Evolutionary conservation across 805 yeast species (phyloP), one percentile per base, ranked within the genome.

Genomic region (Lipomyces oligophaga): DNA sequence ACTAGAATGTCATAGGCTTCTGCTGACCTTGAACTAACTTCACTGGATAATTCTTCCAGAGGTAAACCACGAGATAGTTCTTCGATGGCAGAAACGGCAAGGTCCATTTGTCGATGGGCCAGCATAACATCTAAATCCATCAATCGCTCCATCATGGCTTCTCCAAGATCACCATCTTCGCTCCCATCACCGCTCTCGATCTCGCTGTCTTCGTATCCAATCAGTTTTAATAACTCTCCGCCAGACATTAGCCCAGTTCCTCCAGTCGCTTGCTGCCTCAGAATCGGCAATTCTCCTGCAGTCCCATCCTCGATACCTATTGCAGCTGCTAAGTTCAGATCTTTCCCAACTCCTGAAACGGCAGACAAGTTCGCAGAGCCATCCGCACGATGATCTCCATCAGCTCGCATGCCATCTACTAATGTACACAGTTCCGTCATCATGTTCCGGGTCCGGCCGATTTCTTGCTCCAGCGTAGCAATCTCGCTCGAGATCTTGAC

Each of bases 101-200:
- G 67, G 42, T 69, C 62, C 60, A 71, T 77, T 45, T 72, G 71
- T 42, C 74, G 73, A 56, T 80, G 80, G n/a, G 83, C 79, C 21
- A 81, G 68, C 45, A 70, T 68, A 13, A 80, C 77, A 59, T 82
- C 87, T 34, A 80, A 72, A 52, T 80, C 83, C 60, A 81, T 83
- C 25, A 81, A 67, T 37, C 65, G 62, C 44, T 78, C 83, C 57
- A 81, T 85, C 18, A 78, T 63, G 10, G 26, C 30, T 3, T 20
- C 33, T n/a, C n/a, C n/a, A n/a, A n/a, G n/a, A 5, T 38, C 10
- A 8, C 13, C 30, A 3, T 25, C 31, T 25, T 19, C 35, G 4
- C 20, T 28, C 19, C 21, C 41, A 19, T 15, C 25, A 4, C 31
- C 36, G 20, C 34, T 16, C 27, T 15, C 5, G 16, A 25, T 13